phyloP scores from a whole-genome alignment of 495 filamentous ascomycete genomes.

The Hapsidospora chrysogenum region DNA sequence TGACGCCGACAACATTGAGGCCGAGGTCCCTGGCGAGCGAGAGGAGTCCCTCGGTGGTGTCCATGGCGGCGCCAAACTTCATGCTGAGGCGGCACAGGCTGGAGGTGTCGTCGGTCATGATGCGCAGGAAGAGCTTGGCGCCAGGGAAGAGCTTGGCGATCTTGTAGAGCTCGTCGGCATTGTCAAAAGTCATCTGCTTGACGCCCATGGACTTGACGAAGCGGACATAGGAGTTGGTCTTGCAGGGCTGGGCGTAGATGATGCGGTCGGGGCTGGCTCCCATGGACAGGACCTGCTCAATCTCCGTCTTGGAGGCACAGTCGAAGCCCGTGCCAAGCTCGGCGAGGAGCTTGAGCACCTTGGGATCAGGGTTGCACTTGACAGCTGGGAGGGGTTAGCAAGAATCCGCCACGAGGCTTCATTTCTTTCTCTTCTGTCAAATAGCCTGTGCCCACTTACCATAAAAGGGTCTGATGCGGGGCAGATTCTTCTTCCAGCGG shows the following conservation, averaged over 20 bases:
- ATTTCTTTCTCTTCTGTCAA: too few species aligned
- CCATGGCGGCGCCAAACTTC: constrained; percentile 88
- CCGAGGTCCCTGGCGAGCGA: constrained; percentile 69
- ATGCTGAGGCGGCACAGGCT: constrained; percentile 86
- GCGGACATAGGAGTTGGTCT: constrained; percentile 93
- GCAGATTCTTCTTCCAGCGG: constrained; percentile 90
- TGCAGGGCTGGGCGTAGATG: constrained; percentile 98
- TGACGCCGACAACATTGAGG: constrained; percentile 91
- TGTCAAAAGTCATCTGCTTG: constrained; percentile 99
- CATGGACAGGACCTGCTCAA: constrained; percentile 71
- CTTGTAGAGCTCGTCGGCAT: constrained; percentile 94
- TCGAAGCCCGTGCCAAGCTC: constrained; percentile 89
- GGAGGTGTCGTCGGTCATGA: constrained; percentile 88
- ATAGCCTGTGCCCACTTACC: too few species aligned
- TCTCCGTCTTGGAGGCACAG: constrained; percentile 93
- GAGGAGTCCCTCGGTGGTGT: constrained; percentile 60
- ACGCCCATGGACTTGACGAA: constrained; percentile 70
- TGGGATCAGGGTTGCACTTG: constrained; percentile 93
- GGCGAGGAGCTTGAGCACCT: constrained; percentile 74
- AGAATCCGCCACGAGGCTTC: constrained; percentile 5
- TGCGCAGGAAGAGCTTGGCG: constrained; percentile 83
- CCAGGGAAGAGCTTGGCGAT: constrained; percentile 78
- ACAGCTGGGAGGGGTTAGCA: constrained; percentile 74
- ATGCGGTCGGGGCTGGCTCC: constrained; percentile 83
- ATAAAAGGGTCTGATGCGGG: constrained; percentile 90